These are phyloP conservation scores for Pseudogymnoascus sp. DNA, from an alignment of 2,329 filamentous ascomycete genomes.

Conservation along the genomic window DNA sequence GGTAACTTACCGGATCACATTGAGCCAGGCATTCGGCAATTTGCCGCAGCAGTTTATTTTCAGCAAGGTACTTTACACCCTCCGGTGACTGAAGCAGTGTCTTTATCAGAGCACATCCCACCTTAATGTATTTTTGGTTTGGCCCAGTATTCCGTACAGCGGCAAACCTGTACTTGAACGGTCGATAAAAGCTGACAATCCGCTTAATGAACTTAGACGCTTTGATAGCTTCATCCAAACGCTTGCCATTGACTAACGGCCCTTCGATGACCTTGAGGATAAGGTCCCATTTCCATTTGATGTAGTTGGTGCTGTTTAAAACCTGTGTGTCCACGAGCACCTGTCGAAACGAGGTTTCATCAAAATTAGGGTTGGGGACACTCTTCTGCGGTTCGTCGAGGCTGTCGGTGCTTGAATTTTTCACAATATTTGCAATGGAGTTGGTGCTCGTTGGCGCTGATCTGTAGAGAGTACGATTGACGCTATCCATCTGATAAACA, in stretches of 20 bases:
- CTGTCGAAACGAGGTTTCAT: slow-evolving; percentile 57
- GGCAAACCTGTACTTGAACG: slow-evolving; percentile 93
- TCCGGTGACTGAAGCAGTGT: slow-evolving; percentile 79
- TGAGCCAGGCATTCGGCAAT: slow-evolving; percentile 94
- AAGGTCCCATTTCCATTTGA: slow-evolving; percentile 96
- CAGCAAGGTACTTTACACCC: slow-evolving; percentile 74
- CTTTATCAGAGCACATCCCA: slow-evolving; percentile 80
- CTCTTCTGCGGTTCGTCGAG: slow-evolving; percentile 47
- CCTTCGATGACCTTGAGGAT: slow-evolving; percentile 88
- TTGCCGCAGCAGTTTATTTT: slow-evolving; percentile 89
- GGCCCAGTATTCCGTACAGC: slow-evolving; percentile 83
- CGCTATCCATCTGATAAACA: slow-evolving; percentile 96
- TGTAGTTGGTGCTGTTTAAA: slow-evolving; percentile 77
- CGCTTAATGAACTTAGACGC: slow-evolving; percentile 95
- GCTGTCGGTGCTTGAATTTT: slow-evolving; percentile 36
- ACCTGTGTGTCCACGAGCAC: slow-evolving; percentile 72
- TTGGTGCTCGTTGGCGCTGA: slow-evolving; percentile 44
- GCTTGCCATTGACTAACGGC: slow-evolving; percentile 79
- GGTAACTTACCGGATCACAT: slow-evolving; percentile 65
- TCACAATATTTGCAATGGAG: slow-evolving; percentile 14
- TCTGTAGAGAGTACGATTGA: slow-evolving; percentile 84
- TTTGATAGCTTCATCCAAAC: slow-evolving; percentile 87
- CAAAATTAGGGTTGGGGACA: slow-evolving; percentile 40
- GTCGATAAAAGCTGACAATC: slow-evolving; percentile 87
- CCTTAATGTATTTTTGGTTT: slow-evolving; percentile 87